Base-by-base conservation (phyloP, 2,329 filamentous ascomycete genomes). In the Pestalotiopsis sp. region DNA sequence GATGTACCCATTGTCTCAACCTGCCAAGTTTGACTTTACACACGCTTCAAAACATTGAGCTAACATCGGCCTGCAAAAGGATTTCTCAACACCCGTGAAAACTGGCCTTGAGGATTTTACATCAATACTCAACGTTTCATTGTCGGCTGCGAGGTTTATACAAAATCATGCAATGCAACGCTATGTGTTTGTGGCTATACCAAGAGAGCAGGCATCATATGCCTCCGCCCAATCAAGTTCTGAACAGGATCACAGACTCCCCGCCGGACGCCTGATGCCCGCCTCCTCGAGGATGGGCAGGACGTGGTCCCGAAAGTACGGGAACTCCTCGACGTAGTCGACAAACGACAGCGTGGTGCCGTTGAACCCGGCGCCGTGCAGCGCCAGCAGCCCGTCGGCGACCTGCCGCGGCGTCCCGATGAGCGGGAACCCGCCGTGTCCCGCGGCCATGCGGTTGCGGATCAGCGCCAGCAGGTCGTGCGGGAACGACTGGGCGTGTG, bases 221-320 rank as follows among this genome's bases (percentile, higher is more conserved):
- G 9, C 9, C 31, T 31, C 31, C 5, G 2, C 31, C 31, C 31
- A 2, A 7, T 2, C 31, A 31, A 23, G n/a, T n/a, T 23, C 17
- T 14, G 14, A n/a, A 14, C 27, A 17, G 25, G 13, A 4, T 27
- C 12, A 36, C 9, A 23, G 5, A 27, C 57, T 59, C 13, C 57
- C 13, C 17, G 9, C 57, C 27, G 57, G 57, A 6, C 20, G 57
- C 38, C 62, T 64, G 11, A 64, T 45, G 13, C 62, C 62, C 6
- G 41, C 39, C 38, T 64, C 49, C 23, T 64, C 62, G 2, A 64
- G 13, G 4, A 64, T 45, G 13, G 62, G 62, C 41, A 64, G 27
- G 20, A 64, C 62, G 6, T 64, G 31, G 27, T 64, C 62, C 41
- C 62, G 25, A 31, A 64, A 64, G 62, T 64, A 64, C 23, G 62